Base-by-base conservation (phyloP, 208 protist genomes). In the Porcisia hertigi region DNA sequence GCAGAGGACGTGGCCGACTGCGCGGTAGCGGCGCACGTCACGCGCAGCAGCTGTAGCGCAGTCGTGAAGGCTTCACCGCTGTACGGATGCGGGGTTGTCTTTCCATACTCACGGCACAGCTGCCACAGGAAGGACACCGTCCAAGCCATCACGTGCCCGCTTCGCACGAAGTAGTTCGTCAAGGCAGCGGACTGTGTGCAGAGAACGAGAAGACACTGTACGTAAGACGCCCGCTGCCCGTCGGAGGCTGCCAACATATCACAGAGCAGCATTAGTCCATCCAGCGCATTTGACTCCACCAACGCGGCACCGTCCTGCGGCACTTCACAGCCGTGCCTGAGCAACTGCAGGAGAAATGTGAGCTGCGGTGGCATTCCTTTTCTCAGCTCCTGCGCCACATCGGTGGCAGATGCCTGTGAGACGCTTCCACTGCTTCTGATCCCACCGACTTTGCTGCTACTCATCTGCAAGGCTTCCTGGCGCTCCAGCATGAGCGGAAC, bases 401-500 rank as follows among this genome's bases (percentile, higher is more conserved):
- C 85, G 14, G 80, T 79, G 0, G 85, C 83, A 18, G 90, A 93
- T 30, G 79, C 71, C 75, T 88, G 81, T 2, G 86, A 79, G 66
- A 92, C 67, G 30, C 57, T 53, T 25, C 70, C 55, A 39, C 47
- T 43, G 39, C 59, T 25, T 23, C 20, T 47, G 20, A 18, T 8
- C 1, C 65, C 67, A 20, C 71, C 66, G 20, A 59, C 69, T 36
- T 72, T 79, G 54, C 54, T 86, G 58, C 65, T 84, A 79, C 76
- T 55, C 64, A 79, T 23, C 53, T 67, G 70, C 55, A 85, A 43
- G 69, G 86, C 79, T 71, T 94, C 86, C 52, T 95, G 88, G 43
- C 85, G 85, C 77, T 93, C 84, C 65, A 94, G 83, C 93, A 97
- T 97, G 36, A 97, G 77, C 23, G 90, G 90, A 23, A 84, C 82